phyloP scores from a whole-genome alignment of 2,329 filamentous ascomycete genomes.

The Hypoxylon sp. region DNA sequence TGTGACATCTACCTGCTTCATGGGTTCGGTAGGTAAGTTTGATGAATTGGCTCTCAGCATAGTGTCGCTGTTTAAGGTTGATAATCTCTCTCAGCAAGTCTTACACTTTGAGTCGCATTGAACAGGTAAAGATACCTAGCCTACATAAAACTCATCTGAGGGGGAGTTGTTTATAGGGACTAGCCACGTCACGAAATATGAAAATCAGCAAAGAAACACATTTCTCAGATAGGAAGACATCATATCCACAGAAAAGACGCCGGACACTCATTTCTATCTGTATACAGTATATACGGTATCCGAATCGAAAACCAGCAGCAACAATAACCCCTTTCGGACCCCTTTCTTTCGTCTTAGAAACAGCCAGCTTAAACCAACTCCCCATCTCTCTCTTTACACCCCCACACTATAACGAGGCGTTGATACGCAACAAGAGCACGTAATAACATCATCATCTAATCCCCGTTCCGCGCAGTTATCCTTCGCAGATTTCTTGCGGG shows the following conservation, averaged over 20 bases:
- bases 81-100: neutral
- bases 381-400: neutral
- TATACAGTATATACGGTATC: slow-evolving; percentile 30
- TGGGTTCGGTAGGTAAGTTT: no score
- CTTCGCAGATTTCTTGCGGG: slow-evolving; percentile 10
- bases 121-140: neutral
- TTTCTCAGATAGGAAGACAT: slow-evolving; percentile 18
- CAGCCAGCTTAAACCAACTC: neutral
- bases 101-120: neutral
- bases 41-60: no score
- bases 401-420: neutral
- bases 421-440: neutral
- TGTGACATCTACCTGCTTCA: neutral
- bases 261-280: slow-evolving; percentile 16
- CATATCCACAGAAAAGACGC: slow-evolving; percentile 13
- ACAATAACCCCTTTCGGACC: slow-evolving; percentile 3
- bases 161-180: neutral
- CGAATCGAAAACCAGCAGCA: slow-evolving; percentile 26
- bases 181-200: neutral
- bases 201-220: neutral
- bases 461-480: neutral
- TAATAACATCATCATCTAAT: neutral
- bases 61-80: no score
- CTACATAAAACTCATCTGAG: neutral
- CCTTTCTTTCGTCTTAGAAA: slow-evolving; percentile 1